Evolutionary conservation across 805 yeast species (phyloP), one percentile per base, ranked within the genome.

Genomic region (Candida vartiovaarae): DNA sequence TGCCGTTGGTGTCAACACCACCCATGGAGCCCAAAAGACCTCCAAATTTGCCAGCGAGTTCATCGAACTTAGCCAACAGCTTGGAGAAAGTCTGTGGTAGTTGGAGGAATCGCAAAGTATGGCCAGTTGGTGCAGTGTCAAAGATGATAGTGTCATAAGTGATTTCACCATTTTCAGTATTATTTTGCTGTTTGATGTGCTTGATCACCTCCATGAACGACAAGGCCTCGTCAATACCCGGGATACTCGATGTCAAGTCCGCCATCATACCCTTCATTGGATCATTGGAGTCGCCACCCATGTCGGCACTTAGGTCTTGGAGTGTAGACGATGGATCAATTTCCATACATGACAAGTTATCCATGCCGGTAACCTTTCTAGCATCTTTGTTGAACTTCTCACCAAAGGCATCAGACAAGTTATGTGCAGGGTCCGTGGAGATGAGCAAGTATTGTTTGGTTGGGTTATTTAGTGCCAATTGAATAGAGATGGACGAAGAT

Each of bases 51-150:
- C 90, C 84, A 35, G 91, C 80, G 44, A 93, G 74, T 55, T 88
- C 95, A 56, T 89, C 82, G 63, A 93, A 82, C 61, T 91, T 93
- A 40, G 84, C 82, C 54, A 93, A 73, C 32, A 95, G 75, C 62
- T 87, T 88, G 56, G 89, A 95, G 49, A 93, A 70, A 4, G 96
- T 90, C 28, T 95, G 78, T 33, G 99, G 99, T 58, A 93, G 78
- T 66, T 90, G 96, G 63, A 93, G 73, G 65, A 93, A 93, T 59
- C 99, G 79, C 56, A 93, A 72, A 3, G 99, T 93, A 66, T 93
- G 99, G 32, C 99, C 99, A 0, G 99, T 93, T 55, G 99, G 99
- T 0, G 99, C 99, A n/a, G 99, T 93, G 65, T 93, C 99, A 59
- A 93, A 93, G 53, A 93, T 88, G 52, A 93, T 90, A 7, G 95